Base-by-base conservation (phyloP, 306 rosid genomes). In the Medicago ruthenica region DNA sequence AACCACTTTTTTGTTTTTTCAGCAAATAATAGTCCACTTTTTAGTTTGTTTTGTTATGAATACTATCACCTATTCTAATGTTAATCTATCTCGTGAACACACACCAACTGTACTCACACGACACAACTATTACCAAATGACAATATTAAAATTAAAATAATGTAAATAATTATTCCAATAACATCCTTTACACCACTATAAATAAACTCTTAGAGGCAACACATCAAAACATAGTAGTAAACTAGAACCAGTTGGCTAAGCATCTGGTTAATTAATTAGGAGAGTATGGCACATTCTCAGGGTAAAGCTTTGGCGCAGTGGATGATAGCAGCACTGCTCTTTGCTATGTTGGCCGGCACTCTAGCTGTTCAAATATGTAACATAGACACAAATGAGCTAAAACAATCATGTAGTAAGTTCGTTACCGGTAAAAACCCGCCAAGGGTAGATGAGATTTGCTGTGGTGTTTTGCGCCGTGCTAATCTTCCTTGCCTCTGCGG, bases 401-500 rank as follows among this genome's bases (percentile, higher is more conserved):
- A 37, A 6, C 70, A 37, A 0, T n/a, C 21, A 3, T 92, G 97
- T 67, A 84, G 69, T 15, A 63, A 82, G 0, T 91, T 95, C 0
- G 85, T 81, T 55, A 86, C 76, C 0, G 93, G 93, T 18, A 34
- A 9, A 14, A 36, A 83, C 11, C 87, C 89, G 0, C 85, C 81
- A 1, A 79, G 73, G 2, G 93, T 96, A 0, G 72, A 86, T 1
- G 7, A 47, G 18, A 36, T 14, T 2, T 93, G 98, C 16, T 91
- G 98, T 9, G 67, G 16, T 0, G 77, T 91, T 34, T n/a, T 93
- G 7, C 85, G 48, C 64, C 63, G 22, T 10, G 88, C 88, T 57
- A 44, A 91, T 85, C 74, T 88, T 62, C 79, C 83, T 50, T 85
- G 91, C 68, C 86, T 88, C 15, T 87, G 92, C 85, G 34, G 6